A percentile compares a stretch with the other conserved stretches of the same genome.
phyloP scores from a whole-genome alignment of 805 yeast species.

The Zygotorulaspora chibaensis region DNA sequence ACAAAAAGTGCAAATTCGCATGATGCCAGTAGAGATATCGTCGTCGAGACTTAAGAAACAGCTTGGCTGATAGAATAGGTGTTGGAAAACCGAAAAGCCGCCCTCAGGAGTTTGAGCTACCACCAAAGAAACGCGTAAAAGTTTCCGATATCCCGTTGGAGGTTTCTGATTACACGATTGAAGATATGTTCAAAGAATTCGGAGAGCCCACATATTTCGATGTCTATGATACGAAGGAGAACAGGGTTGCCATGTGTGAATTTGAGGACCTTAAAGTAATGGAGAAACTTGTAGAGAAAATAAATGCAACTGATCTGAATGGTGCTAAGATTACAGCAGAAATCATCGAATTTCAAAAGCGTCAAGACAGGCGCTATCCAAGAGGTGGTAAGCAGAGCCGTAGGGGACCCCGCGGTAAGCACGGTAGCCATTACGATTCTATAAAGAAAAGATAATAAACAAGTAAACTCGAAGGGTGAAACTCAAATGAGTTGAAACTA shows the following conservation, averaged over 20 bases:
- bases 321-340: constrained; percentile 22
- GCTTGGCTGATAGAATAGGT: constrained; percentile 27
- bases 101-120: constrained; percentile 2
- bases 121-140: constrained; percentile 24
- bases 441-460: constrained; percentile 1
- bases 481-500: not conserved
- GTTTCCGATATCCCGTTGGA: constrained; percentile 28
- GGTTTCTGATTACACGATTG: constrained; percentile 30
- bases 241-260: constrained; percentile 31
- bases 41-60: constrained; percentile 34
- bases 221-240: constrained; percentile 27
- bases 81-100: constrained; percentile 3
- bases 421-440: constrained; percentile 17
- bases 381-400: constrained; percentile 4
- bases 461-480: not conserved
- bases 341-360: constrained; percentile 18
- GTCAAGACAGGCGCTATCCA: constrained; percentile 8
- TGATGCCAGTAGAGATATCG: constrained; percentile 25
- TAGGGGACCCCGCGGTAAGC: constrained; percentile 6
- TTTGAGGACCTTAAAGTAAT: constrained; percentile 19
- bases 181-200: constrained; percentile 32
- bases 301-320: constrained; percentile 24
- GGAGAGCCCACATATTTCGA: constrained; percentile 22
- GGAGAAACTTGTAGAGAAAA: constrained; percentile 24
- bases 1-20: constrained; percentile 3